Evolutionary conservation across 805 yeast genomes (phyloP), one percentile per base, ranked within the genome.

Genomic region (Ogataea nitratoaversa): DNA sequence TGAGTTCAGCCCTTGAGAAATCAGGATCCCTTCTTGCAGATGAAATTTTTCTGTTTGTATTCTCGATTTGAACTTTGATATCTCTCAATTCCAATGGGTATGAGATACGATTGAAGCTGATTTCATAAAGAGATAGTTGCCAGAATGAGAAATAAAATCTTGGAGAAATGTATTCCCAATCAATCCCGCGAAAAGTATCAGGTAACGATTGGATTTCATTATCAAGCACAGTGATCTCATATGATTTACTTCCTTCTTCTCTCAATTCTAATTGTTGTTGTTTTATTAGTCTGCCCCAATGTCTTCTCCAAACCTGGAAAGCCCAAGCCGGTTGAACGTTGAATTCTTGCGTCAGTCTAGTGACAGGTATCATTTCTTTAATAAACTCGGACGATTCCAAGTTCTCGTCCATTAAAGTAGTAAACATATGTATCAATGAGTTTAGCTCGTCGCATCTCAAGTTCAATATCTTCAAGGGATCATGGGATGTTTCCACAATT

Each of bases 281-380:
- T 46, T 53, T 45, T 38, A 65, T 43, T 25, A 42, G 41, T 33
- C 60, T 22, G 49, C 48, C 60, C 58, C 59, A 70, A 44, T 54
- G 63, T 47, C 37, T 56, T 56, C 96, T 72, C 95, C 95, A 88
- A 2, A 87, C 54, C 46, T 82, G 86, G 62, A 86, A 87, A 0
- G 80, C 80, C 87, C 91, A 82, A 16, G 71, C 70, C 0, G 75
- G 59, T 3, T 76, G 67, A 8, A 83, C 65, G 2, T 68, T 63
- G 46, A 68, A 78, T 2, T 67, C 57, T 3, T 53, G 47, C 2
- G 68, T 53, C 29, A 84, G 60, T 3, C 62, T 64, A 11, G 60
- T 58, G 17, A 77, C 55, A 1, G 77, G 55, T 1, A 71, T 39
- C 48, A 82, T 61, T 8, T 63, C 52, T 0, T 56, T 38, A 0